A percentile compares a stretch with the other conserved stretches of the same genome.
phyloP scores from a whole-genome alignment of 2,329 filamentous ascomycete genomes.

The Trichophyton rubrum region DNA sequence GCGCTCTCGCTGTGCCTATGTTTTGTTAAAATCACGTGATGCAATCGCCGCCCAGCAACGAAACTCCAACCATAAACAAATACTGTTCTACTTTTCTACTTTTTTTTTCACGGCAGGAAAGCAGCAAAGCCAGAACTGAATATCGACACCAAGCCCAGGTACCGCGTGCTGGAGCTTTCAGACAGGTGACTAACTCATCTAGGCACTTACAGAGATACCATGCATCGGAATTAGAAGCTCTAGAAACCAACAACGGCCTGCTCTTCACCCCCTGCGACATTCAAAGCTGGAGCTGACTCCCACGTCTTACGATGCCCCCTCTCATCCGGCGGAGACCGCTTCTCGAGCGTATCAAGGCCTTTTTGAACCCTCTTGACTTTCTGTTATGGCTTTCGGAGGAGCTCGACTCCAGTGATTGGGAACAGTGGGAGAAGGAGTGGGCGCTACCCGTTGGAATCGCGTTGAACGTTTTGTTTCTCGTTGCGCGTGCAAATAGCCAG shows the following conservation, averaged over 20 bases:
- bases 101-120: neutral
- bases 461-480: conserved; percentile 66
- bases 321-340: conserved; percentile 73
- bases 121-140: neutral
- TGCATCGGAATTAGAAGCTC: neutral
- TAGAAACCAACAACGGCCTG: neutral
- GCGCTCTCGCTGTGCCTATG: too few relatives aligned
- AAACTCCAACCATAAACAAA: neutral
- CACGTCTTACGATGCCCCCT: conserved; percentile 49
- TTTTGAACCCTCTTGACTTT: conserved; percentile 78
- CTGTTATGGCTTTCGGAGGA: conserved; percentile 85
- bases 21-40: too few relatives aligned
- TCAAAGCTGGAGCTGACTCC: neutral
- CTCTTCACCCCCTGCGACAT: neutral
- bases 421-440: conserved; percentile 60
- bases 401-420: conserved; percentile 81
- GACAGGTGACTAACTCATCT: neutral
- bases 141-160: neutral
- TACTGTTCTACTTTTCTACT: too few relatives aligned
- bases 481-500: conserved; percentile 67
- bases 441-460: conserved; percentile 62
- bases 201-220: neutral
- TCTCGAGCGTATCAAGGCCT: conserved; percentile 63
- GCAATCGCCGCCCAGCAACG: too few relatives aligned
- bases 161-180: neutral